Evolutionary conservation across 139 green algal genomes (phyloP), one percentile per base, ranked within the genome.

Genomic region (Chlamydomonas sphaeroides): DNA sequence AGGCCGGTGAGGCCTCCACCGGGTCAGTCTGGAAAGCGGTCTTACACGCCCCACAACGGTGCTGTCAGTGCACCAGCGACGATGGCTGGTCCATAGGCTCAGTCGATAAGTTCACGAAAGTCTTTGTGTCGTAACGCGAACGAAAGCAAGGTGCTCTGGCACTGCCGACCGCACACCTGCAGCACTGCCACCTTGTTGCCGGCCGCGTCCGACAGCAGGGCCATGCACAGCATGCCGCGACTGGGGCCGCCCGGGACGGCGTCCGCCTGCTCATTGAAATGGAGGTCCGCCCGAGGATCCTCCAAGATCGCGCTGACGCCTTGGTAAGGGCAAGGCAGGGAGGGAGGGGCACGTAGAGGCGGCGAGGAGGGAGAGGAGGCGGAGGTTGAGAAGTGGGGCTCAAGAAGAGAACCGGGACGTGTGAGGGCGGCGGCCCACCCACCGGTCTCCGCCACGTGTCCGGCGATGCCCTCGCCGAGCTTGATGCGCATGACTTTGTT

Each of bases 111-210:
- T n/a, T n/a, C n/a, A n/a, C n/a, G n/a, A n/a, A n/a, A n/a, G n/a
- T n/a, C n/a, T n/a, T n/a, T n/a, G n/a, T n/a, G n/a, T n/a, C n/a
- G n/a, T n/a, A n/a, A n/a, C n/a, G n/a, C n/a, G n/a, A n/a, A n/a
- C n/a, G n/a, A n/a, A n/a, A n/a, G n/a, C n/a, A n/a, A n/a, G n/a
- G n/a, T n/a, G n/a, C n/a, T n/a, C n/a, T n/a, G n/a, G n/a, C n/a
- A n/a, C n/a, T n/a, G n/a, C n/a, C n/a, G n/a, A n/a, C n/a, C n/a
- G n/a, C 82, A 4, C 61, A 92, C 92, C 92, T 95, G 89, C 76
- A 95, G 81, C 26, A 95, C 92, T 17, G 92, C 92, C 23, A 94
- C 88, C 71, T 90, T 92, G 21, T 89, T 90, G 57, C 88, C 88
- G 8, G 83, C 84, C 66, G 86, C 84, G 87, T 94, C 89, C 8